Evolutionary conservation across 2,329 filamentous ascomycete species (phyloP), one percentile per base, ranked within the genome.

Genomic region (Pseudocercospora fijiensis): DNA sequence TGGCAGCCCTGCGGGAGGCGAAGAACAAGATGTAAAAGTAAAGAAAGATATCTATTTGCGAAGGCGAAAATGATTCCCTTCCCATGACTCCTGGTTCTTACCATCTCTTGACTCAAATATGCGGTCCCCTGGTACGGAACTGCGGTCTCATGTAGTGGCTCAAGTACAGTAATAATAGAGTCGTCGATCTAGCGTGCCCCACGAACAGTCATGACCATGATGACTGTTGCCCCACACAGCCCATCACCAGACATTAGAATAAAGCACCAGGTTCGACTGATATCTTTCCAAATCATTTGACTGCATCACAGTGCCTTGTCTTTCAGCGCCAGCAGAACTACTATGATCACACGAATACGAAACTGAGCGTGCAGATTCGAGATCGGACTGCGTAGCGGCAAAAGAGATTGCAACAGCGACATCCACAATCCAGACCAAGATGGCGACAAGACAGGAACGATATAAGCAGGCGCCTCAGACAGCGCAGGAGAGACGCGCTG

Each of bases 1-100:
- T 99, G 90, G 85, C 84, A 30, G 88, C 88, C 72, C 80, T 98
- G 72, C 84, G 95, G 60, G 91, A 96, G 78, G 88, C 96, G 89
- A 99, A 98, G 87, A 93, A 96, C 65, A 71, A 70, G 6, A 75
- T 74, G 73, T 76, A 72, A 47, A 52, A n/a, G 49, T 26, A 7
- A 18, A n/a, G 16, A n/a, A 37, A 37, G 37, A 41, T 5, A 41
- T 7, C 37, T n/a, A 41, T 41, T 41, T 18, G 16, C 37, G 37
- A n/a, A 5, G 37, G 5, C 7, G 16, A 41, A 41, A 41, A 18
- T 1, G 3, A 41, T n/a, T 4, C 18, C 3, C 16, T n/a, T n/a
- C 16, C 5, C 16, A 41, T 41, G 37, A 18, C 37, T 41, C n/a
- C 18, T 7, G 9, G 2, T 8, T 41, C 37, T n/a, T 41, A 8